Evolutionary conservation across 2,329 filamentous ascomycete genomes (phyloP), one percentile per base, ranked within the genome.

Genomic region (Talaromyces pinophilus): DNA sequence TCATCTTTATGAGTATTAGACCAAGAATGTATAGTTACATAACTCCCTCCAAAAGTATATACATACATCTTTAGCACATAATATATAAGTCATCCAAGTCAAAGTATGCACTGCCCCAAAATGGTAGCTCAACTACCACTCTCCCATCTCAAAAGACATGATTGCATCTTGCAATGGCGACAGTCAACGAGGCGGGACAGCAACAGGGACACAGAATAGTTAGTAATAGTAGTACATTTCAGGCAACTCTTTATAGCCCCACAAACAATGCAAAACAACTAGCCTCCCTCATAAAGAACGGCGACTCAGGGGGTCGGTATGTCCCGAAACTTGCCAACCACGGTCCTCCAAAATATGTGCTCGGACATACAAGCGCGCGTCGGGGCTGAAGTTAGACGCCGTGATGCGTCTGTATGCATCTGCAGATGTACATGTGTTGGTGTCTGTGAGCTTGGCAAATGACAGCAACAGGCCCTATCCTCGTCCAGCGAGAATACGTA

Each of bases 341-440:
- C n/a, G 13, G 19, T 33, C 38, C 38, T 42, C 28, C 25, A 25
- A 11, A 22, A 15, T 3, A 46, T 44, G 25, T 46, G 25, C 38
- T 60, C 33, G 40, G n/a, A 6, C 22, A 15, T 44, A 8, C 40
- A 60, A 60, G 38, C 57, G 57, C 57, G 38, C n/a, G n/a, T 44
- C 40, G 7, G 22, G 7, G 17, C 10, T 44, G 38, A 22, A 38
- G 15, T 7, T 44, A 60, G 22, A 19, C 38, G 57, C 57, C 57
- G 57, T 60, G 57, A 46, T 60, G 57, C 35, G 25, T 28, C 57
- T 42, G 13, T 30, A 46, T 60, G 57, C 35, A 44, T 44, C 57
- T 60, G 57, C 38, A 38, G n/a, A 19, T 40, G 38, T 59, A 60
- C 15, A 33, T 33, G 30, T 33, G 30, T 33, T 30, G 17, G 1